These are phyloP conservation scores for Euphorbia celastroides DNA, from an alignment of 441 rosid species.

Conservation along the genomic window DNA sequence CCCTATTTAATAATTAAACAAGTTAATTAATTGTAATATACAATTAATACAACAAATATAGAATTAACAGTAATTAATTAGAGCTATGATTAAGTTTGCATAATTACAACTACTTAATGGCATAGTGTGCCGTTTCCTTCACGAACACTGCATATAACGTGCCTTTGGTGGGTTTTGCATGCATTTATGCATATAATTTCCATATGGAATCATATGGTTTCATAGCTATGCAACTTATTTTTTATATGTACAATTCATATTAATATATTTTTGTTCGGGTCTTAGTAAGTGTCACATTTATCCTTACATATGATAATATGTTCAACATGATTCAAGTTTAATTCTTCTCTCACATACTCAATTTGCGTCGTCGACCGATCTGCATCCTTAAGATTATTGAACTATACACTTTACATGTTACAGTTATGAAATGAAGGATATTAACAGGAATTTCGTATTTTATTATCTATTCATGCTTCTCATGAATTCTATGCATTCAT, in stretches of 20 bases:
- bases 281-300: no score
- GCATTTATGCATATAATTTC: background rate
- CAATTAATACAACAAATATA: background rate
- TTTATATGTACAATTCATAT: no score
- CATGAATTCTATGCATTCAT: background rate
- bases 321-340: no score
- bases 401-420: no score
- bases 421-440: no score
- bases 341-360: no score
- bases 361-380: no score
- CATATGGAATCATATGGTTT: slow-evolving; percentile 7
- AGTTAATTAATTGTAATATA: background rate
- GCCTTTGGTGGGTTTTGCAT: background rate
- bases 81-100: slow-evolving; percentile 6
- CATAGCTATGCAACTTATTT: background rate
- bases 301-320: no score
- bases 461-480: background rate
- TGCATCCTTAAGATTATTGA: no score
- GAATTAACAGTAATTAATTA: background rate
- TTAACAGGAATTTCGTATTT: background rate
- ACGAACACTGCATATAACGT: slow-evolving; percentile 37
- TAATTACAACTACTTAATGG: background rate
- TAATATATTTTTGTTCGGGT: background rate
- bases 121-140: slow-evolving; percentile 46
- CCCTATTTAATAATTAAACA: background rate